A percentile compares a stretch with the other conserved stretches of the same genome.
These are phyloP conservation scores for Cutaneotrichosporon sp. DNA, from an alignment of 1,284 basidiomycete genomes.

Conservation along the genomic window DNA sequence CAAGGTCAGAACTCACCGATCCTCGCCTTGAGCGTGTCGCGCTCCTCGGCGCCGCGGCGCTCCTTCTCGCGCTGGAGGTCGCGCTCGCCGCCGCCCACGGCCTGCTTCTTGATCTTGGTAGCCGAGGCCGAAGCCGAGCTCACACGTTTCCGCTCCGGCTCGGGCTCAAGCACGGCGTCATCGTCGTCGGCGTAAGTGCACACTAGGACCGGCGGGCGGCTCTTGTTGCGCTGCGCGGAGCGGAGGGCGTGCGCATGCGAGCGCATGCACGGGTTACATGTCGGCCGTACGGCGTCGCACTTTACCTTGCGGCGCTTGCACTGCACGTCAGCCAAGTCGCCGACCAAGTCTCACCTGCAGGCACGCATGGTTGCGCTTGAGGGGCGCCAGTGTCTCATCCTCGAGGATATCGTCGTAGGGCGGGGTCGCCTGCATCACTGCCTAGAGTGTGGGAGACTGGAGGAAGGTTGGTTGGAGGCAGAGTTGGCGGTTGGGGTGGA, in stretches of 20 bases:
- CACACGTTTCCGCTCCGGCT: slow-evolving; percentile 17
- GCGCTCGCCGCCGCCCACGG: slow-evolving; percentile 14
- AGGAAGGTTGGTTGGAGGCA: neutral
- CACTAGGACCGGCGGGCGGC: slow-evolving; percentile 29
- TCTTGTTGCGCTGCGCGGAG: slow-evolving; percentile 42
- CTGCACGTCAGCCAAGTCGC: slow-evolving; percentile 19
- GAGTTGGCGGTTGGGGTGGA: neutral
- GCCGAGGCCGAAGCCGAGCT: slow-evolving; percentile 1
- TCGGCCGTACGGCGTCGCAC: slow-evolving; percentile 45
- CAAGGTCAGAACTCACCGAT: slow-evolving; percentile 26
- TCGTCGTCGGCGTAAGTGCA: slow-evolving; percentile 43
- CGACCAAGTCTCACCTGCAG: slow-evolving; percentile 22
- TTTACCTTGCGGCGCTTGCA: slow-evolving; percentile 52
- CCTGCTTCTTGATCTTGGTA: slow-evolving; percentile 14
- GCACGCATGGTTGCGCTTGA: slow-evolving; percentile 51
- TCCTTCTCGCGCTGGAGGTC: slow-evolving; percentile 28
- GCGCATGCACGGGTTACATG: slow-evolving; percentile 47
- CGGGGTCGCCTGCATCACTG: slow-evolving; percentile 24
- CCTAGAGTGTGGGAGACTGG: neutral
- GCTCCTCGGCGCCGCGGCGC: slow-evolving; percentile 33
- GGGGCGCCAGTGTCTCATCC: slow-evolving; percentile 46
- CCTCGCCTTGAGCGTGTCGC: slow-evolving; percentile 31
- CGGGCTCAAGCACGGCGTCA: slow-evolving; percentile 1
- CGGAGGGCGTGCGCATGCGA: slow-evolving; percentile 49
- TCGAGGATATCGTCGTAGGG: slow-evolving; percentile 38